A percentile compares a stretch with the other conserved stretches of the same genome.
Conservation (phyloP, 805 yeast species). For the Cyberlindnera subsufficiens region DNA sequence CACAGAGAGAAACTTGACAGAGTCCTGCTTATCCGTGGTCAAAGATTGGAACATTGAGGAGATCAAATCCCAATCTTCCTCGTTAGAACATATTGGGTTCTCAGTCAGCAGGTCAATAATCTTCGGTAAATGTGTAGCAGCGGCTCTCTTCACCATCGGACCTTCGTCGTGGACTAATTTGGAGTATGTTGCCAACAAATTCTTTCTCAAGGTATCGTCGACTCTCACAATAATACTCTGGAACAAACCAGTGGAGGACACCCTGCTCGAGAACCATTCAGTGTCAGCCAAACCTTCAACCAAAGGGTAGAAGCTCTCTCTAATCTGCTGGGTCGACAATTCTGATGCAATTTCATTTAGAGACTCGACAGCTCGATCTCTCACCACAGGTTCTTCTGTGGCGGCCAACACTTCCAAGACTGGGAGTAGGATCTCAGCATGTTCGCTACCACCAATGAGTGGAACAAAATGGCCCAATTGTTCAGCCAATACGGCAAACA, state of each 20-base stretch:
- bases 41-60: conserved; percentile 77
- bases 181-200: conserved; percentile 59
- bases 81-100: conserved; percentile 38
- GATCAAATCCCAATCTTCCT: conserved; percentile 69
- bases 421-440: conserved; percentile 54
- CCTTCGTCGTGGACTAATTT: conserved; percentile 83
- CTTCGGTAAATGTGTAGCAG: conserved; percentile 78
- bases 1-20: conserved; percentile 85
- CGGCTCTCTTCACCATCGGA: conserved; percentile 96
- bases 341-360: conserved; percentile 64
- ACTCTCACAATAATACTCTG: conserved; percentile 61
- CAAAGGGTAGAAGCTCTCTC: conserved; percentile 64
- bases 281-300: conserved; percentile 76
- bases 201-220: conserved; percentile 46
- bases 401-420: conserved; percentile 75
- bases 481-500: conserved; percentile 86
- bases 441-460: conserved; percentile 75
- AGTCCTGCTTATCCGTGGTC: conserved; percentile 85
- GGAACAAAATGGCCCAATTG: conserved; percentile 87
- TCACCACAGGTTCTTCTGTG: conserved; percentile 92
- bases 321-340: conserved; percentile 57
- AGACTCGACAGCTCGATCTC: conserved; percentile 91
- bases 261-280: conserved; percentile 91
- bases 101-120: conserved; percentile 57
- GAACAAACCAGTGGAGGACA: conserved; percentile 87